phyloP scores from a whole-genome alignment of 805 yeast genomes.

The Maudiozyma bulderi region DNA sequence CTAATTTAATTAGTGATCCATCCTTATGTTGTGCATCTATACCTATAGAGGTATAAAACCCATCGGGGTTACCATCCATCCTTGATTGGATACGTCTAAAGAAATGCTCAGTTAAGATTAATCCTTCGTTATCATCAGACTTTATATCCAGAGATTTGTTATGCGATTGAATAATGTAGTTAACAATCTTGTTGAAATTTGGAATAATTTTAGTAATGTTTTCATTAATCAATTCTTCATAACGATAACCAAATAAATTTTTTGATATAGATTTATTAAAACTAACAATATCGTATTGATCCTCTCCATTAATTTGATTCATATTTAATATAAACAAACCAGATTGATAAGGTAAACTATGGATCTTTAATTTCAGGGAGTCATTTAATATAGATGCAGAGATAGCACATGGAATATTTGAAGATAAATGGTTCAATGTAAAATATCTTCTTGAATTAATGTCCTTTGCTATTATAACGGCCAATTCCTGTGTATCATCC shows the following conservation, averaged over 20 bases:
- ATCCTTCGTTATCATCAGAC: slow-evolving; percentile 41
- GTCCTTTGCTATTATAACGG: slow-evolving; percentile 31
- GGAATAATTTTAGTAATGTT: slow-evolving; percentile 56
- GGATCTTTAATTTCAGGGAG: slow-evolving; percentile 51
- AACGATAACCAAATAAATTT: slow-evolving; percentile 62
- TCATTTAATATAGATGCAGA: slow-evolving; percentile 48
- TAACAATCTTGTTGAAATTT: slow-evolving; percentile 36
- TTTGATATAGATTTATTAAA: slow-evolving; percentile 70
- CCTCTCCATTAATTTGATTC: neutral
- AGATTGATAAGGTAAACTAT: slow-evolving; percentile 74
- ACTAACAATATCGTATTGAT: slow-evolving; percentile 43
- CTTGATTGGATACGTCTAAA: slow-evolving; percentile 57
- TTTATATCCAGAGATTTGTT: slow-evolving; percentile 31
- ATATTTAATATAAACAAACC: slow-evolving; percentile 57
- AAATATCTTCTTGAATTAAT: slow-evolving; percentile 55
- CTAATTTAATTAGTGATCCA: slow-evolving; percentile 58
- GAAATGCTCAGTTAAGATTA: slow-evolving; percentile 83
- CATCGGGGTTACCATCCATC: slow-evolving; percentile 32
- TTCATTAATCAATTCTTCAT: slow-evolving; percentile 34
- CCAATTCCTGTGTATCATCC: slow-evolving; percentile 22
- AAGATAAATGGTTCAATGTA: slow-evolving; percentile 40
- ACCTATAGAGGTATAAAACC: slow-evolving; percentile 53
- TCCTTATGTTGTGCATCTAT: slow-evolving; percentile 58
- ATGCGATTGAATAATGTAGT: slow-evolving; percentile 19
- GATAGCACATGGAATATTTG: slow-evolving; percentile 63